Evolutionary conservation across 2,329 filamentous ascomycete species (phyloP), one percentile per base, ranked within the genome.

Genomic region (Didymella segeticola): DNA sequence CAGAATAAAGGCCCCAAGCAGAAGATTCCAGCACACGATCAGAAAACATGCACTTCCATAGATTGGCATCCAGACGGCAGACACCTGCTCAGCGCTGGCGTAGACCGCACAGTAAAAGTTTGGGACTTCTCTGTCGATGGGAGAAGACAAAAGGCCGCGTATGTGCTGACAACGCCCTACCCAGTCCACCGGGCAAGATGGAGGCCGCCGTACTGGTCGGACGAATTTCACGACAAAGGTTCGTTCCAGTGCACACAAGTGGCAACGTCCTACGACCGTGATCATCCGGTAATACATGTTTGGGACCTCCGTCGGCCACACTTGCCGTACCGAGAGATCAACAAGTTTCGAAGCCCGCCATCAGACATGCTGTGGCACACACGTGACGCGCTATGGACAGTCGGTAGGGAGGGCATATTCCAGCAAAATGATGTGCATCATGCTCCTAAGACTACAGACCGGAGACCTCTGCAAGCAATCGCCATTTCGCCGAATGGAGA

Each of bases 11-110:
- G 79, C 22, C 81, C 86, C 7, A 78, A 85, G 63, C 74, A 87
- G 61, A 83, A 82, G 60, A 84, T 88, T 50, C 81, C 83, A 27
- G 86, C 85, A 36, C 86, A 88, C 66, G 81, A 84, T 60, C 67
- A 71, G 57, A 81, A 80, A 57, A 79, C 78, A 4, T 88, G 85
- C 73, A 85, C 82, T 56, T 79, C 84, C 5, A 80, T 88, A 29
- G 86, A 88, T 67, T 88, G 85, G 85, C 86, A 88, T 65, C 86
- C 86, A 1, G 85, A 88, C 62, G 86, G 86, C 6, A 86, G 83
- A 64, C 84, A 88, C 67, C 75, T 88, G 9, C 79, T 84, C 47
- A 87, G 84, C 61, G 84, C 83, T n/a, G 80, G 86, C 46, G 78
- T 81, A 19, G 86, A 88, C 68, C 83, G 82, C 53, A 83, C 83